These are phyloP conservation scores for Akanthomyces uredinophilus DNA, from an alignment of 2,329 filamentous ascomycete genomes.

Conservation along the genomic window DNA sequence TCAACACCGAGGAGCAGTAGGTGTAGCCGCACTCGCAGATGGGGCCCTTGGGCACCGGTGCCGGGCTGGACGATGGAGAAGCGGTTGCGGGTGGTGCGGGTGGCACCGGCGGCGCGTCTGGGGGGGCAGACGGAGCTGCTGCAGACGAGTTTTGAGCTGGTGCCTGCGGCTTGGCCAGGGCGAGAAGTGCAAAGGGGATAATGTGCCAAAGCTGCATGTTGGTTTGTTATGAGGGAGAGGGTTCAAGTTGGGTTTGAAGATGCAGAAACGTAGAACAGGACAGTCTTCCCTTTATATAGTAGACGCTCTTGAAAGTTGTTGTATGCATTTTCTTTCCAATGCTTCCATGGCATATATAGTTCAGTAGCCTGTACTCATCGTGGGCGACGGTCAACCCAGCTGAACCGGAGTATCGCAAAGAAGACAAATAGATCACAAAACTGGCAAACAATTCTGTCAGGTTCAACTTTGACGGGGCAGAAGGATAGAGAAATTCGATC, in stretches of 20 bases:
- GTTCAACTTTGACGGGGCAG: background rate
- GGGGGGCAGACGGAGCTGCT: constrained; percentile 18
- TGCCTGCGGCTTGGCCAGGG: constrained; percentile 20
- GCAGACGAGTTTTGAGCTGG: constrained; percentile 14
- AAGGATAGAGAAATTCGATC: too few species aligned
- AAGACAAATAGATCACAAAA: constrained; percentile 5
- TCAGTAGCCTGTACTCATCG: background rate
- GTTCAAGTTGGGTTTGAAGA: background rate
- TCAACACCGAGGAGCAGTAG: constrained; percentile 35
- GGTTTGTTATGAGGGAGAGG: background rate
- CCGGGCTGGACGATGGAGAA: constrained; percentile 15
- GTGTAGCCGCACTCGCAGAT: constrained; percentile 39
- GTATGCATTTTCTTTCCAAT: too few species aligned
- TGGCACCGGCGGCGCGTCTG: constrained; percentile 22
- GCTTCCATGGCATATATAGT: too few species aligned
- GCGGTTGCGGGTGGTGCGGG: constrained; percentile 9
- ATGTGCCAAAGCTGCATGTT: constrained; percentile 9
- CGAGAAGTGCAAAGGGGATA: constrained; percentile 8
- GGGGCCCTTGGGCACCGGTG: constrained; percentile 22
- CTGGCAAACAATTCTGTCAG: background rate
- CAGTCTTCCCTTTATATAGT: background rate
- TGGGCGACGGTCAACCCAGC: background rate
- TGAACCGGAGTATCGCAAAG: background rate
- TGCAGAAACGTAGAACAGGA: background rate
- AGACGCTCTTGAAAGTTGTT: too few species aligned